A percentile compares a stretch with the other conserved stretches of the same genome.
Conservation (phyloP, 2,329 filamentous ascomycete species). For the Xylaria sp. region DNA sequence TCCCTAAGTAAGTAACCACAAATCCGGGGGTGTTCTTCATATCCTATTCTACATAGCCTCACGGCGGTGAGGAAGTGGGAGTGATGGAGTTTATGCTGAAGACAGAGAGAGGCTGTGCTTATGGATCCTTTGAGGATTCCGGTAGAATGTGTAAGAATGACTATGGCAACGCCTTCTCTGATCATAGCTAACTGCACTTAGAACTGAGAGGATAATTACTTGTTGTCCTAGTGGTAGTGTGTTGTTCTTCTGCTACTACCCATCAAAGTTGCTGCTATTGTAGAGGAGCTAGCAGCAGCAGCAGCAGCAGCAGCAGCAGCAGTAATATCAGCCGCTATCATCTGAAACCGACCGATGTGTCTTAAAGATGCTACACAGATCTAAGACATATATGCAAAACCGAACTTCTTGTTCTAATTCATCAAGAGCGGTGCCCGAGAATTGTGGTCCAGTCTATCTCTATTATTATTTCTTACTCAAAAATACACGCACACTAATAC, state of each 20-base stretch:
- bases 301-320: not conserved
- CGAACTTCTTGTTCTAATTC: not conserved
- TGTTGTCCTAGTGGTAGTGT: not conserved
- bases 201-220: not conserved
- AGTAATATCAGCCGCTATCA: not conserved
- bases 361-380: not conserved
- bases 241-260: not conserved
- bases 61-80: not conserved
- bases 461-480: not conserved
- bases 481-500: not conserved
- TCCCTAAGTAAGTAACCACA: too few relatives aligned
- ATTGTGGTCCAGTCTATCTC: not conserved
- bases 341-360: not conserved
- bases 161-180: not conserved
- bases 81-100: not conserved
- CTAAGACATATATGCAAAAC: not conserved
- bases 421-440: not conserved
- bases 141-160: not conserved
- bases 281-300: not conserved
- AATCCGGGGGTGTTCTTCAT: too few relatives aligned
- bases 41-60: too few relatives aligned
- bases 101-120: not conserved
- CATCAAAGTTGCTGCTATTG: not conserved
- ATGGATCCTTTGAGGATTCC: not conserved
- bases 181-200: too few relatives aligned